A percentile compares a stretch with the other conserved stretches of the same genome.
These are phyloP conservation scores for Ceratobasidium sp. DNA, from an alignment of 1,284 basidiomycete genomes.

Conservation along the genomic window DNA sequence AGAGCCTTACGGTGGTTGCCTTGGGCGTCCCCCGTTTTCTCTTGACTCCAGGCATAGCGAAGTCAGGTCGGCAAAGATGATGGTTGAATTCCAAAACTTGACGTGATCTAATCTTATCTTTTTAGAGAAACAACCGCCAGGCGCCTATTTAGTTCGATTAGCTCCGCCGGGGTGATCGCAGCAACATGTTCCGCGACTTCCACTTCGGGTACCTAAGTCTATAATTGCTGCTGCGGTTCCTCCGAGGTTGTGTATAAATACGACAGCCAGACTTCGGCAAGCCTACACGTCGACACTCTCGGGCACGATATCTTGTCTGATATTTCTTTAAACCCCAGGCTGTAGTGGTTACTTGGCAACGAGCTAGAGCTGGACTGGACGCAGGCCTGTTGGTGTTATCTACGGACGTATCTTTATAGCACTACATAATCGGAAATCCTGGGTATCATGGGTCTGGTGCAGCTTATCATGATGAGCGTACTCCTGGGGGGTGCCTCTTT, in stretches of 20 bases:
- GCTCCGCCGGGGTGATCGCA: constrained; percentile 9
- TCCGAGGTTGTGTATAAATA: background rate
- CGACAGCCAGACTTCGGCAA: background rate
- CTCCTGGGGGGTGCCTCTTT: constrained; percentile 79
- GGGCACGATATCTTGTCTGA: background rate
- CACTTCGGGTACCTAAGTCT: constrained; percentile 4
- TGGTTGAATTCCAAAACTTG: constrained; percentile 16
- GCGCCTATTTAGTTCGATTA: background rate
- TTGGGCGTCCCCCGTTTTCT: background rate
- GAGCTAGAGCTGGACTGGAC: background rate
- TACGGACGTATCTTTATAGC: background rate
- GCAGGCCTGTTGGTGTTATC: background rate
- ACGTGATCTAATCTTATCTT: constrained; percentile 23
- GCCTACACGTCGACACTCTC: constrained; percentile 9
- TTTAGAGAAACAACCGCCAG: background rate
- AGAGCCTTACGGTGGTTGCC: background rate
- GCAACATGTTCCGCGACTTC: constrained; percentile 32
- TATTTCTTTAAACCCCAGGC: too few relatives aligned
- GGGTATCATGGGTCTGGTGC: constrained; percentile 49
- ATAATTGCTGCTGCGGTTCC: constrained; percentile 5
- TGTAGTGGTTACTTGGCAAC: too few relatives aligned
- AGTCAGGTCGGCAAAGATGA: background rate
- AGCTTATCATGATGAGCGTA: constrained; percentile 66
- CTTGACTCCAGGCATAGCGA: constrained; percentile 16
- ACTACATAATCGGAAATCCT: background rate